A percentile compares a stretch with the other conserved stretches of the same genome.
phyloP scores from a whole-genome alignment of 495 filamentous ascomycete species.

The Pseudoneurospora amorphoporcata region DNA sequence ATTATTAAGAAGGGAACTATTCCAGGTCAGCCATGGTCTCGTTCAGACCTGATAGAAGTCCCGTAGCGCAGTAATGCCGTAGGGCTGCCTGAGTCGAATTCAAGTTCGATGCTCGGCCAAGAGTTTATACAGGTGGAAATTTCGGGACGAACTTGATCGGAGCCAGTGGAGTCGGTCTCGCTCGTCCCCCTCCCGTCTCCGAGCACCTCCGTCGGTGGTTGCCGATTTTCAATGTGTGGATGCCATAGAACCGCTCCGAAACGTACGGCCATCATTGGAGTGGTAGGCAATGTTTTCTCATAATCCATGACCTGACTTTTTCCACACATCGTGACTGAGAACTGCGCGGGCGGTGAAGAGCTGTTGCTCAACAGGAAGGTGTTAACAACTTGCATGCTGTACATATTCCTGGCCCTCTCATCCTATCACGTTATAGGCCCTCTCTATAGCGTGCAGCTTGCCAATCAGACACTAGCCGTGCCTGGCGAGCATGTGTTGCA shows the following conservation, averaged over 20 bases:
- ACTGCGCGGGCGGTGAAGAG: not conserved
- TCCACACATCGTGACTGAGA: not conserved
- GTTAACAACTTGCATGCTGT: not conserved
- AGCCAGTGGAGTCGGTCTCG: not conserved
- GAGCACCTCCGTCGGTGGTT: not conserved
- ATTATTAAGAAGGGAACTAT: not conserved
- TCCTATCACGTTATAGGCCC: not conserved
- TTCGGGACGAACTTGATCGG: not conserved
- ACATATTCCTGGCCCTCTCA: not conserved
- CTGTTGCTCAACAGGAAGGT: not conserved
- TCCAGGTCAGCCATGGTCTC: not conserved
- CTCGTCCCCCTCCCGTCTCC: not conserved
- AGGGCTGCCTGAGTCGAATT: not conserved
- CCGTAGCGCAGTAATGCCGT: not conserved
- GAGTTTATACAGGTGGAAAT: not conserved
- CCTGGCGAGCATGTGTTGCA: not conserved
- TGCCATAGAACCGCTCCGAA: not conserved
- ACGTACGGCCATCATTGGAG: not conserved
- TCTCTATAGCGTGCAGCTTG: not conserved
- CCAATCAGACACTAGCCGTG: not conserved
- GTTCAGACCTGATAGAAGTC: not conserved
- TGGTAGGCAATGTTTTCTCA: not conserved
- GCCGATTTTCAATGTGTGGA: not conserved
- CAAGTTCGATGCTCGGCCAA: not conserved
- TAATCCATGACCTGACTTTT: not conserved